Percentiles rank a stretch among this genome's conserved stretches.
Conservation (phyloP, 192 early-diverging fungal species). For the Umbelopsis vinacea region DNA sequence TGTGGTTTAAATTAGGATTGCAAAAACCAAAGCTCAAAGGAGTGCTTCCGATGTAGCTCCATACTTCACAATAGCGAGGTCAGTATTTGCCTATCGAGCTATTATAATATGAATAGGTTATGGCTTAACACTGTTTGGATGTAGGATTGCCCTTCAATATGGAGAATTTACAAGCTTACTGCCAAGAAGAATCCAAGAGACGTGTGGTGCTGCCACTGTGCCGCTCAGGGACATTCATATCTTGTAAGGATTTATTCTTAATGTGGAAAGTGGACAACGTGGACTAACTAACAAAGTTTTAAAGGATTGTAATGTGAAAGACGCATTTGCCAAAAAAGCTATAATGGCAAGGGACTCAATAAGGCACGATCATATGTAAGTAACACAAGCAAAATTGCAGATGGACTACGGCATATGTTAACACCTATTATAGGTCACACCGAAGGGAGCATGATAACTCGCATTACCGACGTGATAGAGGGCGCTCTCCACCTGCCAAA, state of each 20-base stretch:
- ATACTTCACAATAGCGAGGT: conserved; percentile 5
- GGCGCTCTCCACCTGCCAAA: not conserved
- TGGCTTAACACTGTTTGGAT: too few species aligned
- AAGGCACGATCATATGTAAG: conserved; percentile 13
- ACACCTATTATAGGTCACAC: not conserved
- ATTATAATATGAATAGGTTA: too few species aligned
- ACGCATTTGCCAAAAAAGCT: not conserved
- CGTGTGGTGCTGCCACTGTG: conserved; percentile 18
- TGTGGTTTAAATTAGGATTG: conserved; percentile 1
- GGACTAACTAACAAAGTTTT: not conserved
- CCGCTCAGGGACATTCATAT: conserved; percentile 5
- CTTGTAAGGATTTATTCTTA: conserved; percentile 9
- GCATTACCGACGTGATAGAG: not conserved
- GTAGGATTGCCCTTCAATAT: conserved; percentile 1
- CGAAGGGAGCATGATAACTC: not conserved
- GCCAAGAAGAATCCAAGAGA: conserved; percentile 1
- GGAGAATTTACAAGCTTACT: not conserved
- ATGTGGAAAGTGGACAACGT: not conserved
- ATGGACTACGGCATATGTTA: not conserved
- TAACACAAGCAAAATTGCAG: not conserved
- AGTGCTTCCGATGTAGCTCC: conserved; percentile 1
- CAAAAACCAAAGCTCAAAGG: not conserved
- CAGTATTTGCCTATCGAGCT: not conserved
- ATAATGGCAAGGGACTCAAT: not conserved
- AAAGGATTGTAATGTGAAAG: conserved; percentile 7